Evolutionary conservation across 2,329 filamentous ascomycete genomes (phyloP).

Genomic region (Hypomyces perniciosus): DNA sequence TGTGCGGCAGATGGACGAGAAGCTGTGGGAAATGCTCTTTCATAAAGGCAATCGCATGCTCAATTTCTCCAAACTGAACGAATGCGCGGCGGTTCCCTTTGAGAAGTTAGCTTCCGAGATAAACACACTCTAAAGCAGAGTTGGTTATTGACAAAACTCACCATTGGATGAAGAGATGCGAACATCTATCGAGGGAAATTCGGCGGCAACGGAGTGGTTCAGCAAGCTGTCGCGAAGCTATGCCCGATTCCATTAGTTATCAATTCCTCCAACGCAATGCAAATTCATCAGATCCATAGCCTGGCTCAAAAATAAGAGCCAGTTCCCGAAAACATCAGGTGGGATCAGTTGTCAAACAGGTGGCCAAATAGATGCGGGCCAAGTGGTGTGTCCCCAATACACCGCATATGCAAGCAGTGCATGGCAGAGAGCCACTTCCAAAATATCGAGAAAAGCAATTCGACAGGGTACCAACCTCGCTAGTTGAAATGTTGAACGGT

Average conservation of each 20-base stretch:
- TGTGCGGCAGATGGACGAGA: conserved; percentile 28
- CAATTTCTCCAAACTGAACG: conserved; percentile 35
- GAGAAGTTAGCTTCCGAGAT: conserved; percentile 13
- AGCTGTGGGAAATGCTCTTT: conserved; percentile 38
- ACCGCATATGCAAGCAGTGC: too few relatives aligned
- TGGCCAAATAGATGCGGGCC: not conserved
- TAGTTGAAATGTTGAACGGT: conserved; percentile 41
- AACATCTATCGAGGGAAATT: conserved; percentile 34
- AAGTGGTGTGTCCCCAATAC: not conserved
- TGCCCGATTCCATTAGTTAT: conserved; percentile 7
- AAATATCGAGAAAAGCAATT: not conserved
- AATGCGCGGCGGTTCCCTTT: conserved; percentile 37
- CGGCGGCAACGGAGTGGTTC: conserved; percentile 27
- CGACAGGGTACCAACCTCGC: conserved; percentile 40
- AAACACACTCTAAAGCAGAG: not conserved
- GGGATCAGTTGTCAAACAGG: too few relatives aligned
- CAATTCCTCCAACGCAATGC: not conserved
- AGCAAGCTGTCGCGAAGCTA: conserved; percentile 34
- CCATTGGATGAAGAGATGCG: conserved; percentile 32
- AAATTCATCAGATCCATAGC: not conserved
- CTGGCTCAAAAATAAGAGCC: too few relatives aligned
- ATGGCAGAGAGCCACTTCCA: too few relatives aligned
- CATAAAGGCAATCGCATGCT: conserved; percentile 36
- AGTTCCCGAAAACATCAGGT: too few relatives aligned
- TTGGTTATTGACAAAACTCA: conserved; percentile 11